These are phyloP conservation scores for Fusarium subglutinans DNA, from an alignment of 2,329 filamentous ascomycete species.

Conservation along the genomic window DNA sequence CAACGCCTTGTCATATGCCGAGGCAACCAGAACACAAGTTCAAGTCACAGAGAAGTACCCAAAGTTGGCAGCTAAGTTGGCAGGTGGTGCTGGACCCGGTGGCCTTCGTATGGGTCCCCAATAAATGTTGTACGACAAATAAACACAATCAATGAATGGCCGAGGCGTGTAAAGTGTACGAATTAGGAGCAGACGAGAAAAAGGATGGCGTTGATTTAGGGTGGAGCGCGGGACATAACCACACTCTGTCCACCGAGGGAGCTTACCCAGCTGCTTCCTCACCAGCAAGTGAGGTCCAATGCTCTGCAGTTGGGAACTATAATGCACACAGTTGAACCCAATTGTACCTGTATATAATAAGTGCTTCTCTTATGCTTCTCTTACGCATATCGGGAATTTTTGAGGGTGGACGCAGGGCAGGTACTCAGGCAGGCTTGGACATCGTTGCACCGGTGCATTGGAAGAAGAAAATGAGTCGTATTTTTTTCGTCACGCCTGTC, in stretches of 20 bases:
- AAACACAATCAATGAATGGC: slow-evolving; percentile 25
- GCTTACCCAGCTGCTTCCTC: slow-evolving; percentile 31
- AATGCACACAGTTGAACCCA: slow-evolving; percentile 42
- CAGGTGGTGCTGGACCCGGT: slow-evolving; percentile 48
- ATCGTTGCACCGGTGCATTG: slow-evolving; percentile 10
- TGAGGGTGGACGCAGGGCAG: slow-evolving; percentile 31
- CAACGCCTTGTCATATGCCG: slow-evolving; percentile 95
- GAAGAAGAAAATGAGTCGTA: slow-evolving; percentile 20
- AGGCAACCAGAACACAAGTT: slow-evolving; percentile 94
- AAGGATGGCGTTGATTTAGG: slow-evolving; percentile 33
- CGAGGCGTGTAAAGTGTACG: slow-evolving; percentile 44
- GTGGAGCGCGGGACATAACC: slow-evolving; percentile 23
- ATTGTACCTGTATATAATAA: slow-evolving; percentile 46
- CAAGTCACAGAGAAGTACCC: slow-evolving; percentile 91
- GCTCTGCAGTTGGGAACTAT: slow-evolving; percentile 43
- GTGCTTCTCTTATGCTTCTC: slow-evolving; percentile 39
- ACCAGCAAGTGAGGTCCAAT: slow-evolving; percentile 39
- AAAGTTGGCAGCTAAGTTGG: slow-evolving; percentile 76
- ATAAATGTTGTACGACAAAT: slow-evolving; percentile 38
- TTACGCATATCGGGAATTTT: slow-evolving; percentile 17
- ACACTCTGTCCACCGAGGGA: slow-evolving; percentile 22
- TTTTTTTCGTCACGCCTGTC: slow-evolving; percentile 22
- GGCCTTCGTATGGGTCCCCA: slow-evolving; percentile 51
- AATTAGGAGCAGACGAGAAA: slow-evolving; percentile 37
- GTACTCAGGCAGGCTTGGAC: slow-evolving; percentile 31